Evolutionary conservation across 2,329 filamentous ascomycete species (phyloP).

Genomic region (Bipolaris gigantea): DNA sequence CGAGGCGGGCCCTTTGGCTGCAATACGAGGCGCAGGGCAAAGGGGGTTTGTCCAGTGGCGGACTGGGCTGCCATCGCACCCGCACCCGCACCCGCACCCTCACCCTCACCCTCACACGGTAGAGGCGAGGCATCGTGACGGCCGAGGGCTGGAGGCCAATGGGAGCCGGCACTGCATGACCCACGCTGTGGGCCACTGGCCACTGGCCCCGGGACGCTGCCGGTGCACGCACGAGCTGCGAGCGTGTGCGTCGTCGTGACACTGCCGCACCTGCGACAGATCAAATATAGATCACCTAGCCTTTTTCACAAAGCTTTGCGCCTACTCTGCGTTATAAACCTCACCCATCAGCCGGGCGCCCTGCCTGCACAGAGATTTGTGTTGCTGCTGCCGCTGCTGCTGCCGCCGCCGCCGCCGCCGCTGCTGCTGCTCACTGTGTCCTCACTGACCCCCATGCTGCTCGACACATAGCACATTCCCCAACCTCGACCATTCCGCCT

Average conservation of each 20-base stretch:
- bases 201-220: constrained; percentile 9
- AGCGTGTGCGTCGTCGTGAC: constrained; percentile 22
- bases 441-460: constrained; percentile 17
- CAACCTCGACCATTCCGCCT: constrained; percentile 1
- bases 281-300: constrained; percentile 32
- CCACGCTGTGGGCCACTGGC: constrained; percentile 30
- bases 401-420: too few relatives aligned
- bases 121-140: constrained; percentile 2
- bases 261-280: constrained; percentile 31
- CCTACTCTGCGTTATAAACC: constrained; percentile 13
- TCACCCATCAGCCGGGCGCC: constrained; percentile 11
- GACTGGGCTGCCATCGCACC: neutral
- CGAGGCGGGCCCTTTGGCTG: constrained; percentile 14
- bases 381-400: constrained; percentile 24
- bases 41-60: constrained; percentile 4
- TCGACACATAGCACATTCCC: constrained; percentile 7
- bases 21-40: constrained; percentile 19
- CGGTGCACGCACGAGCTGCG: constrained; percentile 27
- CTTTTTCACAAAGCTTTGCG: constrained; percentile 18
- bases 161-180: constrained; percentile 2
- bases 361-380: constrained; percentile 26
- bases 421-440: constrained; percentile 17
- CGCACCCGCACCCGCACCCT: neutral
- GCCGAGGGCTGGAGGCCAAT: constrained; percentile 8
- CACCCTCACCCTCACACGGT: neutral